Conservation (phyloP, 208 protist species). For the Herpetomonas samuelpessoai region DNA sequence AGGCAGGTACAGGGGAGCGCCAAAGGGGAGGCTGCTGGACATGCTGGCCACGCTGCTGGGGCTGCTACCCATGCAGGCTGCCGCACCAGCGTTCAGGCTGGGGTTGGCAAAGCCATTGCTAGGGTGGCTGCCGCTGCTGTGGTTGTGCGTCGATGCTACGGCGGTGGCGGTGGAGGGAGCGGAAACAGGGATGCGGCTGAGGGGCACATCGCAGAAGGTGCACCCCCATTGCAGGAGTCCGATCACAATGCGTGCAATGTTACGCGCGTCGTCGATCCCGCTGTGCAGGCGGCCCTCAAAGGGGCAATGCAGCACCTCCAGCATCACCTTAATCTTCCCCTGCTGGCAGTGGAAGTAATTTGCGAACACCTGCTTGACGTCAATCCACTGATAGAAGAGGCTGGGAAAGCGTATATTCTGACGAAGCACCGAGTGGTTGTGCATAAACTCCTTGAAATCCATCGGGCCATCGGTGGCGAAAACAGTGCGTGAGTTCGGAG, state of each 20-base stretch:
- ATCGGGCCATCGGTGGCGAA: constrained; percentile 82
- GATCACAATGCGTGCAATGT: constrained; percentile 86
- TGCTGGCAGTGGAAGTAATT: constrained; percentile 70
- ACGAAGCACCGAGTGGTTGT: constrained; percentile 61
- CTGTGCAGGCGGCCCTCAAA: constrained; percentile 84
- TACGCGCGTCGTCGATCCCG: constrained; percentile 82
- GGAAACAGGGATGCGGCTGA: constrained; percentile 34
- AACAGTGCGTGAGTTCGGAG: constrained; percentile 43
- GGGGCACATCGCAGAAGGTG: constrained; percentile 70
- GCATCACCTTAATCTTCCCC: constrained; percentile 87
- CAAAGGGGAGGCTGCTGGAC: too few species aligned
- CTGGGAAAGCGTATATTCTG: constrained; percentile 79
- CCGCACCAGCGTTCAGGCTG: too few species aligned
- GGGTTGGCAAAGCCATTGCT: too few species aligned
- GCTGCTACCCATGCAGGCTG: too few species aligned
- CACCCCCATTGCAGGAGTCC: constrained; percentile 73
- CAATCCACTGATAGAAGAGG: constrained; percentile 85
- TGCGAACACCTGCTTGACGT: constrained; percentile 85
- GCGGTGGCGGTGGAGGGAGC: constrained; percentile 1
- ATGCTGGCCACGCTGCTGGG: too few species aligned
- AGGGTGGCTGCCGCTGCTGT: neutral
- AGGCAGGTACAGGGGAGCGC: constrained; percentile 27
- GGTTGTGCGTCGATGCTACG: constrained; percentile 5
- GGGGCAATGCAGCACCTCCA: constrained; percentile 75
- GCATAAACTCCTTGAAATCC: constrained; percentile 88